Base-by-base conservation (phyloP, 768 basidiomycete genomes). In the Boletus sp. region DNA sequence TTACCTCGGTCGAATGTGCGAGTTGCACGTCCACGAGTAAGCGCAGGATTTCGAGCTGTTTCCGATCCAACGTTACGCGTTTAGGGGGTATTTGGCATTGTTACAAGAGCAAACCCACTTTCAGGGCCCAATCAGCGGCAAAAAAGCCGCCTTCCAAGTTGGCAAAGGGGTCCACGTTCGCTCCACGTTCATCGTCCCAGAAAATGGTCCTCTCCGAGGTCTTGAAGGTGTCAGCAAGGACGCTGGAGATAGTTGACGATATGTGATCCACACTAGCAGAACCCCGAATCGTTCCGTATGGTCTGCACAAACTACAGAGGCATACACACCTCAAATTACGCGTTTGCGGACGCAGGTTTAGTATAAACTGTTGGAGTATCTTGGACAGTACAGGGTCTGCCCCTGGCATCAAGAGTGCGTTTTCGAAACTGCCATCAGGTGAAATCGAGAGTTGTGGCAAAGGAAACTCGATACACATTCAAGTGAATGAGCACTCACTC, bases 11-110 rank as follows among this genome's bases (percentile, higher is more conserved):
- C 57, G 82, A 81, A 65, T 92, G 86, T 43, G 75, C 73, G 3
- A 94, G 79, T 65, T 93, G 91, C 64, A 93, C 75, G 70, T 94
- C 92, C 58, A 93, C 89, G 23, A 94, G 80, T 64, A 91, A 83
- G 32, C 92, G 86, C 55, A 94, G 75, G 54, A 93, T 81, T 73
- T 83, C 85, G 71, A 94, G 83, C 92, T 94, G 64, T 53, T 57
- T 57, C 49, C 53, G 50, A 48, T 37, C 50, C 49, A 55, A 50
- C 51, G 48, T 62, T 50, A 66, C 66, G 64, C 67, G 72, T 57
- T 71, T 60, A 62, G 64, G 60, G 66, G 60, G 59, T 54, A 53
- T 62, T 60, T 58, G 39, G 56, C 53, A 61, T 51, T 42, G 56
- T 61, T 63, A 61, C 58, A 62, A 60, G 50, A 66, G 54, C 51